Evolutionary conservation across 352 stramenopile genomes (phyloP), one percentile per base, ranked within the genome.

Genomic region (Globisporangium takayamanum): DNA sequence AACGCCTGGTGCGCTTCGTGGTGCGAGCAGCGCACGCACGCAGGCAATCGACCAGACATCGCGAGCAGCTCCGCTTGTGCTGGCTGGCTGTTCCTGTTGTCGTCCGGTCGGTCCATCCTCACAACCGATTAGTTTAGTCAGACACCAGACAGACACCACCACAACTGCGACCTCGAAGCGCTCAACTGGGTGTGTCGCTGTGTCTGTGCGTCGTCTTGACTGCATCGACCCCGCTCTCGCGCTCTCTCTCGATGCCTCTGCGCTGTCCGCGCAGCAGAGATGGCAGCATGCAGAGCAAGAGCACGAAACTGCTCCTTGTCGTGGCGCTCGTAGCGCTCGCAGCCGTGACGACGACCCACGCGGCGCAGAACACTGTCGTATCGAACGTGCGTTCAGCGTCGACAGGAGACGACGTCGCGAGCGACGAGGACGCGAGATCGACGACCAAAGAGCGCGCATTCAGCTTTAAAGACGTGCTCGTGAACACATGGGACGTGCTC

Each of bases 401-500:
- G 11, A 25, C 11, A 15, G 44, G 6, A 22, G 12, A 18, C 15
- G 41, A 18, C 15, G 41, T 46, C 16, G 41, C 20, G 11, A 20
- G 18, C 44, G 20, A 49, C 44, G 18, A 5, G 16, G 44, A 49
- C 44, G 18, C 44, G 39, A 12, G 5, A 18, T 45, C 33, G 33
- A 39, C 33, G 33, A 39, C 33, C 6, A 39, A 10, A 39, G 33
- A 39, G 33, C 33, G 33, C 33, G 33, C 33, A 12, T 39, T 39
- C 10, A 39, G 33, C 33, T 39, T 39, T 12, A 10, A 39, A 7
- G 33, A 39, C 33, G 33, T 7, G 33, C 33, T 53, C 45, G 11
- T 7, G 12, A 51, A 60, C 33, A 20, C 33, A 1, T 60, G 54
- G 54, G 54, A 60, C 12, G 14, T 54, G 33, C 55, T 60, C 33